Conservation (phyloP, 1,284 basidiomycete genomes). For the Amylostereum areolatum region DNA sequence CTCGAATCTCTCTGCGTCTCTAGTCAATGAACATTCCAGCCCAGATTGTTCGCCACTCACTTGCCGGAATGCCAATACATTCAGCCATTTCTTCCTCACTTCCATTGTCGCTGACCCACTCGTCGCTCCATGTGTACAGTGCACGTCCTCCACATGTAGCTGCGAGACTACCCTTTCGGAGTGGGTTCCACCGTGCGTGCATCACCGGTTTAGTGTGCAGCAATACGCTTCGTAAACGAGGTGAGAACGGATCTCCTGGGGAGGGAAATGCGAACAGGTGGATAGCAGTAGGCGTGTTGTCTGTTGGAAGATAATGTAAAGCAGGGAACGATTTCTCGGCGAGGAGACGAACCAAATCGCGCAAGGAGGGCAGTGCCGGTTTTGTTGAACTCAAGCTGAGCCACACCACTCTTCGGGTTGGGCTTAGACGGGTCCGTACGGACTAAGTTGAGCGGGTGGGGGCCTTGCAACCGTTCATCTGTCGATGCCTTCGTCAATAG, state of each 20-base stretch:
- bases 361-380: conserved; percentile 67
- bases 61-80: conserved; percentile 73
- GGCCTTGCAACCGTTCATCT: conserved; percentile 64
- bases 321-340: background rate
- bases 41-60: conserved; percentile 35
- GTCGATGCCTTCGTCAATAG: background rate
- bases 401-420: conserved; percentile 56
- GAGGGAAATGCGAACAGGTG: conserved; percentile 27
- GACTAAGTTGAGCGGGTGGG: conserved; percentile 42
- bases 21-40: background rate
- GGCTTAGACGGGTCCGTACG: conserved; percentile 53
- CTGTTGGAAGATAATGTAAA: conserved; percentile 26
- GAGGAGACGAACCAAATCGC: conserved; percentile 47
- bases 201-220: conserved; percentile 55
- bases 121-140: conserved; percentile 78
- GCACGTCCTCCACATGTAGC: conserved; percentile 65
- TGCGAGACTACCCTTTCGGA: conserved; percentile 59
- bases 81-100: conserved; percentile 61
- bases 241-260: conserved; percentile 32
- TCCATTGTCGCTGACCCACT: conserved; percentile 54
- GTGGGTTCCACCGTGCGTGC: conserved; percentile 73
- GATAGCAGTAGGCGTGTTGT: conserved; percentile 51
- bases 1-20: conserved; percentile 52
- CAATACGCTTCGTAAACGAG: conserved; percentile 59
- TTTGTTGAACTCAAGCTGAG: conserved; percentile 74